Evolutionary conservation across 2,329 filamentous ascomycete species (phyloP), one percentile per base, ranked within the genome.

Genomic region (Penicillium olsonii): DNA sequence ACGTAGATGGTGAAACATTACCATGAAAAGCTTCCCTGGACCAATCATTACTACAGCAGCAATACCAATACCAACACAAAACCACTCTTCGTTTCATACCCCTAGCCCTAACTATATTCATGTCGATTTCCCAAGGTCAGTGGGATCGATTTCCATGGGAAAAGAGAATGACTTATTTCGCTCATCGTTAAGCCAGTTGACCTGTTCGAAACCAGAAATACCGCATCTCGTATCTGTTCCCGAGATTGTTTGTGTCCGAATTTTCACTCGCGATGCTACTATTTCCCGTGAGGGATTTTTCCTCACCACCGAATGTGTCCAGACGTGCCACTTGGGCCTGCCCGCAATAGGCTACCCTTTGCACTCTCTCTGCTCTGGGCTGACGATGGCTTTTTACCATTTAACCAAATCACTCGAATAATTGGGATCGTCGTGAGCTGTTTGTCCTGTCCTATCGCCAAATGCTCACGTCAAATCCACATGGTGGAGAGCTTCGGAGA

Each of bases 231-330:
- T 4, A 31, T 14, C 27, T 2, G 33, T n/a, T n/a, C n/a, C n/a
- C n/a, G n/a, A n/a, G n/a, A n/a, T n/a, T n/a, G n/a, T n/a, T n/a
- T n/a, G n/a, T n/a, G n/a, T 35, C n/a, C 6, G 15, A 35, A 18
- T 17, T 35, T 35, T 35, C 33, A 31, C 10, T 4, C 27, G 10
- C 29, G 29, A 18, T 50, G 31, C 26, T 39, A 18, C 24, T 20
- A 39, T 40, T 49, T 39, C 22, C 15, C 37, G 49, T 61, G 59
- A 49, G 59, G 43, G 57, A 61, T 61, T 61, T 55, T 54, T 59
- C 48, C 38, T 55, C 46, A 24, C 57, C 59, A 61, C 48, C 48
- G 42, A 41, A 10, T 20, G 35, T 24, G 22, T 39, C 15, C 48
- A 45, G 42, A 34, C 31, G 43, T 50, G 37, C 37, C 11, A 51